Percentiles rank a stretch among this genome's conserved stretches.
Conservation (phyloP, 345 rosid genomes). For the Cardiospermum halicacabum region DNA sequence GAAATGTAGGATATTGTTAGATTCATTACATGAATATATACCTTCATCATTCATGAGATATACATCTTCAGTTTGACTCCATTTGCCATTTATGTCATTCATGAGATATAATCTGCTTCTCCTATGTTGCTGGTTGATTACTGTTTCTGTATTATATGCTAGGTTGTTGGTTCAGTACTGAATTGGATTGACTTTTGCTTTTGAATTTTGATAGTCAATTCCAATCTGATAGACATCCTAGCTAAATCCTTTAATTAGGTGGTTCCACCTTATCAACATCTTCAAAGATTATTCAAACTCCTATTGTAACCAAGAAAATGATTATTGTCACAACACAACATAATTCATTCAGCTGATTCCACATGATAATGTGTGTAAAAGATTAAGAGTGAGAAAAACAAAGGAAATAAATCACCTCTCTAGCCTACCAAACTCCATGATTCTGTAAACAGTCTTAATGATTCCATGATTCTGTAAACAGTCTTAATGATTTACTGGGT, state of each 20-base stretch:
- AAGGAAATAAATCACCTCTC: slow-evolving; percentile 9
- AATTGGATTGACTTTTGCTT: too few relatives aligned
- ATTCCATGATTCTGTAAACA: background rate
- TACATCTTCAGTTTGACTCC: slow-evolving; percentile 4
- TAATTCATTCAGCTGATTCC: background rate
- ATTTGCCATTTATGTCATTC: too few relatives aligned
- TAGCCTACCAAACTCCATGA: slow-evolving; percentile 4
- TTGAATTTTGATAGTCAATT: too few relatives aligned
- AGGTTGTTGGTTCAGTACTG: too few relatives aligned
- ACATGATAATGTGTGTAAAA: background rate
- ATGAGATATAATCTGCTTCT: too few relatives aligned
- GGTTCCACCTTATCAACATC: slow-evolving; percentile 2
- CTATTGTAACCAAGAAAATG: slow-evolving; percentile 11
- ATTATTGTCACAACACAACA: slow-evolving; percentile 12
- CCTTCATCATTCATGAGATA: background rate
- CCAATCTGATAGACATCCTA: background rate
- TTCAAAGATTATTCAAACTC: background rate
- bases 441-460: background rate
- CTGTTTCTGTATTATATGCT: too few relatives aligned
- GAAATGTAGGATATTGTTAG: slow-evolving; percentile 10
- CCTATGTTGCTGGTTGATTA: too few relatives aligned
- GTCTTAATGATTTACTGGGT: background rate
- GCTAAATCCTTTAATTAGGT: background rate
- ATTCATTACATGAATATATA: slow-evolving; percentile 12
- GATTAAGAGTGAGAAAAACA: background rate